Percentiles rank a stretch among this genome's conserved stretches.
Conservation (phyloP, 306 rosid genomes). For the Begonia masoniana region DNA sequence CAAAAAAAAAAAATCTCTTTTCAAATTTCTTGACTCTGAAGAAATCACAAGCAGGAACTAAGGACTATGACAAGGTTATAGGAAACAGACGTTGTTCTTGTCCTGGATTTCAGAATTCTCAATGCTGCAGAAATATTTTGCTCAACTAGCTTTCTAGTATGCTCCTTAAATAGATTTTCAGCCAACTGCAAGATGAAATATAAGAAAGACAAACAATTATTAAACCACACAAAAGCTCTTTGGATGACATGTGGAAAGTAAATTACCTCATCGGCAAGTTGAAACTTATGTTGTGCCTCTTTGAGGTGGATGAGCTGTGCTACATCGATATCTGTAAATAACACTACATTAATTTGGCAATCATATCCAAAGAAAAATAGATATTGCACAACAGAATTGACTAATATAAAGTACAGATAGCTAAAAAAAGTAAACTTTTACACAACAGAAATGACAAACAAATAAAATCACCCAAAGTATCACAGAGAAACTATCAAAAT, state of each 20-base stretch:
- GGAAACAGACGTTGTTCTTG: conserved; percentile 63
- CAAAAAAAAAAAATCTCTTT: not conserved
- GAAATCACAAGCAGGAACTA: not conserved
- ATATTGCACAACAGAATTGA: no score
- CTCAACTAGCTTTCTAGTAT: conserved; percentile 63
- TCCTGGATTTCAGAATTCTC: conserved; percentile 52
- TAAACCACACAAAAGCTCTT: not conserved
- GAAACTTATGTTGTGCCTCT: conserved; percentile 47
- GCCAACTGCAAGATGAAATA: conserved; percentile 53
- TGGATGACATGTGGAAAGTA: conserved; percentile 11
- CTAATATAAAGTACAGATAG: no score
- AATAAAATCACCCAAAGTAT: not conserved
- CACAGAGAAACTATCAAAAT: not conserved
- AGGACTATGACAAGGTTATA: not conserved
- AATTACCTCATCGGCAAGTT: conserved; percentile 77
- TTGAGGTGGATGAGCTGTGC: conserved; percentile 64
- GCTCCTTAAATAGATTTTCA: conserved; percentile 63
- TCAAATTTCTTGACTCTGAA: no score
- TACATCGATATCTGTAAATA: conserved; percentile 41
- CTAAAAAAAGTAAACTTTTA: not conserved
- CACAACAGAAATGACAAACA: not conserved
- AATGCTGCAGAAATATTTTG: conserved; percentile 63
- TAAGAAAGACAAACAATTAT: conserved; percentile 13
- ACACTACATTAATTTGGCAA: not conserved
- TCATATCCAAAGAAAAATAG: not conserved